Evolutionary conservation across 1,284 basidiomycete species (phyloP).

Genomic region (Papiliotrema flavescens): DNA sequence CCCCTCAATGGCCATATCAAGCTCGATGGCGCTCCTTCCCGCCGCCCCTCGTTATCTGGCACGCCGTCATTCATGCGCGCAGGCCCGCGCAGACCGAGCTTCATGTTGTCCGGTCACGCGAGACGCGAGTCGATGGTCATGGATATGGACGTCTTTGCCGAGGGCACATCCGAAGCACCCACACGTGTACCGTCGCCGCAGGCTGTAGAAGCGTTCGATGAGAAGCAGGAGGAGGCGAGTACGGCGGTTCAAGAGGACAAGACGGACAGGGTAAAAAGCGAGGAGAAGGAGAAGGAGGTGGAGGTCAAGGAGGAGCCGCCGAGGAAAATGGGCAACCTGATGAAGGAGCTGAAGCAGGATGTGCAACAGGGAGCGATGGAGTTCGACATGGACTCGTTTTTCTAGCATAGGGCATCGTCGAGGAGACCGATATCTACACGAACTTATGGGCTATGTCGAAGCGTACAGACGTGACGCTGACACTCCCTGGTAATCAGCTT

Average conservation of each 20-base stretch:
- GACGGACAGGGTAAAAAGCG: conserved; percentile 2
- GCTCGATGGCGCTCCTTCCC: background rate
- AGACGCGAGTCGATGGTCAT: conserved; percentile 71
- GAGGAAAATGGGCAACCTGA: conserved; percentile 71
- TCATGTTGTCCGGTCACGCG: conserved; percentile 57
- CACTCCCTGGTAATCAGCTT: no score
- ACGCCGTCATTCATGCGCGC: conserved; percentile 2
- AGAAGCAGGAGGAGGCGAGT: background rate
- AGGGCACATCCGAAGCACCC: conserved; percentile 55
- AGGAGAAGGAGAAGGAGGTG: conserved; percentile 16
- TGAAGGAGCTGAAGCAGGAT: conserved; percentile 51
- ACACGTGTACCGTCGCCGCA: conserved; percentile 55
- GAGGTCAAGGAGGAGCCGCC: conserved; percentile 60
- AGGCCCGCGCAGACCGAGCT: conserved; percentile 53
- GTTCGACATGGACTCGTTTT: conserved; percentile 49
- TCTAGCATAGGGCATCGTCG: conserved; percentile 21
- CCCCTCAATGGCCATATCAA: conserved; percentile 27
- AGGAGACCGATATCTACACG: no score
- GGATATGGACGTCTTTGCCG: conserved; percentile 69
- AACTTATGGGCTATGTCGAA: no score
- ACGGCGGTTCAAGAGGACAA: conserved; percentile 21
- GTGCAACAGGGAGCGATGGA: conserved; percentile 47
- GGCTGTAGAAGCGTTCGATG: background rate
- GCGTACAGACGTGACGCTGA: no score
- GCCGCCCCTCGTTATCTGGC: conserved; percentile 9